Evolutionary conservation across 2,329 filamentous ascomycete species (phyloP), one percentile per base, ranked within the genome.

Genomic region (Colletotrichum abscissum): DNA sequence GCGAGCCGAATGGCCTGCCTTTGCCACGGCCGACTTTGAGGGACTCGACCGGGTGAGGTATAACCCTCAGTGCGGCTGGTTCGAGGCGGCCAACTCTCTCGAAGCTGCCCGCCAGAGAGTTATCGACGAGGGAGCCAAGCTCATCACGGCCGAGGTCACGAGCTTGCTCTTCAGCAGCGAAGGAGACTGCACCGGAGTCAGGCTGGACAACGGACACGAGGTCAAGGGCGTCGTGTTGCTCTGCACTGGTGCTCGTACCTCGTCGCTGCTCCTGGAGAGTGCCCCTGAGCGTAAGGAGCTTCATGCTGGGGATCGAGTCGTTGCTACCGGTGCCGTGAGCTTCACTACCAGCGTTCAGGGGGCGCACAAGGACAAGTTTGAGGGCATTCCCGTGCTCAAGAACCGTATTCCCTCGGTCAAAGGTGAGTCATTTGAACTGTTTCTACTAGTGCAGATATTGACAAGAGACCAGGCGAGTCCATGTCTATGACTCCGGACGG

Each of bases 41-140:
- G 88, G 84, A 8, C 84, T 90, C 58, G 87, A 88, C 73, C 86
- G 87, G 75, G 84, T 91, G 22, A 84, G 90, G 26, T 85, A 88
- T 75, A 92, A 91, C 81, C 87, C 87, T 73, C 87, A 85, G 38
- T 90, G 88, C 78, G 90, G 90, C 2, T 91, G 89, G 85, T 89
- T 86, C 22, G 87, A 89, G 63, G 90, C 90, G 14, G 89, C 89
- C 69, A 88, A 90, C 78, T 85, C 87, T 49, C 80, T 92, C 60
- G 81, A 83, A 63, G 88, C 88, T 14, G 86, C 91, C 16, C 88
- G 89, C 7, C 86, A 87, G 71, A 84, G 84, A 63, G 86, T 84
- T 28, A 77, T 91, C 9, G 84, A 87, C 65, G 79, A 87, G 38
- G 90, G 90, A 7, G 89, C 89, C 74, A 85, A 88, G 76, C 91